Conservation (phyloP, 2,329 filamentous ascomycete species). For the Claviceps pazoutovae region DNA sequence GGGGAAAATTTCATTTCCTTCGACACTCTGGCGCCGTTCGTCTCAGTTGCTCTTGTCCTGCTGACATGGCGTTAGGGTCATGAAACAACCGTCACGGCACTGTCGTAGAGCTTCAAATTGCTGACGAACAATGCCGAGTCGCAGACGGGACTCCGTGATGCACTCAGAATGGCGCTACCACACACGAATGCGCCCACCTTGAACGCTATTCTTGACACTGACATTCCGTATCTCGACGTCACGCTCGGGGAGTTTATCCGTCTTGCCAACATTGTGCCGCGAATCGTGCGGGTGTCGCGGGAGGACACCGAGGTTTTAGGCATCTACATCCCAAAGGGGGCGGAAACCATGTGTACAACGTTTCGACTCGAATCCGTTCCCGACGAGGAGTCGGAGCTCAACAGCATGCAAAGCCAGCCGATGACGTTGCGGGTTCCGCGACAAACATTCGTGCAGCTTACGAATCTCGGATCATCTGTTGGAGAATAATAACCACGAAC, state of each 20-base stretch:
- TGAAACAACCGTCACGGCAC: slow-evolving; percentile 11
- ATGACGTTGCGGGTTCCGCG: background rate
- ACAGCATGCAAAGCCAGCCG: background rate
- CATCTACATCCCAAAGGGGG: background rate
- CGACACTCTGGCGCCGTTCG: too few relatives aligned
- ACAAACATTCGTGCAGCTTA: background rate
- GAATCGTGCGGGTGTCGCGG: background rate
- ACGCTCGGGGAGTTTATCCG: slow-evolving; percentile 1
- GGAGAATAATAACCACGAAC: too few relatives aligned
- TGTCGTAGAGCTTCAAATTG: slow-evolving; percentile 12
- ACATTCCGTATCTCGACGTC: slow-evolving; percentile 3
- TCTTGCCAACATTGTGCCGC: background rate
- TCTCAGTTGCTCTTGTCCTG: too few relatives aligned
- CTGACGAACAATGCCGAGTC: slow-evolving; percentile 6
- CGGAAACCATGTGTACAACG: slow-evolving; percentile 1
- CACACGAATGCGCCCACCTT: background rate
- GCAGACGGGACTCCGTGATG: slow-evolving; percentile 10
- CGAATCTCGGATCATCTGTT: background rate
- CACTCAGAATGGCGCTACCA: slow-evolving; percentile 7
- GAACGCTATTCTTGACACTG: background rate
- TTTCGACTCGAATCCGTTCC: slow-evolving; percentile 1
- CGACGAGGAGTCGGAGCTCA: background rate
- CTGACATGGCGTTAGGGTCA: slow-evolving; percentile 8
- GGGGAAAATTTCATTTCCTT: too few relatives aligned
- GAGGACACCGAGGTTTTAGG: slow-evolving; percentile 1